Conservation (phyloP, 768 basidiomycete genomes). For the Hebeloma cylindrosporum region DNA sequence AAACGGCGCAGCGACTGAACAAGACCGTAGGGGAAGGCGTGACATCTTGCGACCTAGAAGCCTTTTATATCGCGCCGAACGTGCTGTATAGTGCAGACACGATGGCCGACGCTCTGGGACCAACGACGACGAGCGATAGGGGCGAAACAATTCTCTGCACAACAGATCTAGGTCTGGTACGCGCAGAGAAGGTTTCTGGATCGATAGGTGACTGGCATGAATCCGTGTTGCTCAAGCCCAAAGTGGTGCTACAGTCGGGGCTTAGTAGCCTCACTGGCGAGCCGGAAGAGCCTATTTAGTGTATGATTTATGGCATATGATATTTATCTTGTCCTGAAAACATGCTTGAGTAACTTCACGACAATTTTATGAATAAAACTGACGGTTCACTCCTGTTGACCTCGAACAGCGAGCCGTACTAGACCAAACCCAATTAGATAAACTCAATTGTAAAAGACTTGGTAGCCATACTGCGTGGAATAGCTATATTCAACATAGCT, state of each 20-base stretch:
- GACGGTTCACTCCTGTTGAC: no score
- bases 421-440: no score
- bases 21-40: constrained; percentile 60
- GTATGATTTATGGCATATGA: no score
- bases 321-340: no score
- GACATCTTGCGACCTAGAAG: constrained; percentile 56
- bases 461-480: no score
- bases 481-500: no score
- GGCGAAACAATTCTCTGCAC: constrained; percentile 49
- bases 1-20: constrained; percentile 49
- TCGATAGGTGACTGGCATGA: constrained; percentile 48
- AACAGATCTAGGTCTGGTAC: constrained; percentile 53
- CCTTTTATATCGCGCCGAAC: constrained; percentile 44
- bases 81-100: constrained; percentile 35
- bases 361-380: no score
- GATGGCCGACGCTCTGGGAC: constrained; percentile 48
- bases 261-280: constrained; percentile 32
- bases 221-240: constrained; percentile 50
- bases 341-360: no score
- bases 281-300: no score
- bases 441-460: no score
- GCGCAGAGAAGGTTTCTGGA: constrained; percentile 39
- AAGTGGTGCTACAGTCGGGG: constrained; percentile 49
- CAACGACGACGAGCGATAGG: constrained; percentile 15
- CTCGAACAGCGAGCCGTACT: no score